Evolutionary conservation across 345 rosid genomes (phyloP).

Genomic region (Heritiera fomes): DNA sequence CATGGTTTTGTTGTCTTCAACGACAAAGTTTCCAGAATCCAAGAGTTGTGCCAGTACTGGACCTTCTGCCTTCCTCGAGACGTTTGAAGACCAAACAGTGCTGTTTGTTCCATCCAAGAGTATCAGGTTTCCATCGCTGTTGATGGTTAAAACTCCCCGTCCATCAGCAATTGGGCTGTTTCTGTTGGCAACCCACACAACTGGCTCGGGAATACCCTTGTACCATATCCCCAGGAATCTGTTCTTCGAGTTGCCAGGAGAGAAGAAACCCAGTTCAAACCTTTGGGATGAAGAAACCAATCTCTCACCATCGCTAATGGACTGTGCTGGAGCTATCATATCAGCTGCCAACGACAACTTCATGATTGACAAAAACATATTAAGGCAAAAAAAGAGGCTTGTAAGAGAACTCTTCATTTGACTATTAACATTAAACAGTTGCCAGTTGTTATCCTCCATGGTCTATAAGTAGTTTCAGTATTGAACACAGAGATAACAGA

Average conservation of each 20-base stretch:
- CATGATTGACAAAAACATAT: neutral
- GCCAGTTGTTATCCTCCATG: neutral
- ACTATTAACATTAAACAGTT: neutral
- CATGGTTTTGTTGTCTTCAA: constrained; percentile 11
- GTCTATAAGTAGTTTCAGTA: neutral
- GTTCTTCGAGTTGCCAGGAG: constrained; percentile 24
- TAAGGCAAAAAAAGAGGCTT: neutral
- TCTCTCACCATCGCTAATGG: constrained; percentile 7
- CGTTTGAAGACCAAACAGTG: constrained; percentile 34
- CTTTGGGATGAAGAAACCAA: constrained; percentile 30
- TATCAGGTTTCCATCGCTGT: constrained; percentile 22
- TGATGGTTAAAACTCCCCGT: constrained; percentile 26
- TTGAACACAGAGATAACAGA: neutral
- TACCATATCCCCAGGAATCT: constrained; percentile 5
- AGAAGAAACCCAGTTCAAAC: constrained; percentile 46
- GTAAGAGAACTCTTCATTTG: neutral
- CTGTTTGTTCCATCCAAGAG: constrained; percentile 2
- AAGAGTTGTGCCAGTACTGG: constrained; percentile 28
- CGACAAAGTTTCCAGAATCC: constrained; percentile 37
- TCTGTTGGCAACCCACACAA: constrained; percentile 21
- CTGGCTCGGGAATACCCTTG: neutral
- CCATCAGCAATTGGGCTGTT: constrained; percentile 7
- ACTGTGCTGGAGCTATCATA: constrained; percentile 13
- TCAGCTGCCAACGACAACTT: constrained; percentile 9
- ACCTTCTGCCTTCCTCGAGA: neutral